phyloP scores from a whole-genome alignment of 306 rosid species.

The Vigna trinervia region DNA sequence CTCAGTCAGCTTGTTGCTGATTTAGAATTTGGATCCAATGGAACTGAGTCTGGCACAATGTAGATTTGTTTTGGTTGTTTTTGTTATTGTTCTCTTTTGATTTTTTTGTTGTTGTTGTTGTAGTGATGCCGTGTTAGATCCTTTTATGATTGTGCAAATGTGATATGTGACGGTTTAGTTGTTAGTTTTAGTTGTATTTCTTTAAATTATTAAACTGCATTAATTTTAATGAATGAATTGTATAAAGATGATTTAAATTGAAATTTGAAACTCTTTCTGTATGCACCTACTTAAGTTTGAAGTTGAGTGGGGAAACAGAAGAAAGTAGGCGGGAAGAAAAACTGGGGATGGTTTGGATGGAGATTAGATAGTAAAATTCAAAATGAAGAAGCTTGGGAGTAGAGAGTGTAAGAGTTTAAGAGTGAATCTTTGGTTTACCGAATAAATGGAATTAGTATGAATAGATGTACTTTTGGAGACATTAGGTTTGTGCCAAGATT shows the following conservation, averaged over 20 bases:
- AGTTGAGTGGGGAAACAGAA: conserved; percentile 7
- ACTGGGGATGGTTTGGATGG: conserved; percentile 28
- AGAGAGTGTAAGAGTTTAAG: not conserved
- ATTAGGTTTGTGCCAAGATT: not conserved
- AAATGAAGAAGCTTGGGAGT: conserved; percentile 10
- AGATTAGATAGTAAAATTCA: conserved; percentile 10
- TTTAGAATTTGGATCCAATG: not conserved
- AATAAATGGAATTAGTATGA: not conserved
- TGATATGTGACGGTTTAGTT: not conserved
- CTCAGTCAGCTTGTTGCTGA: conserved; percentile 17
- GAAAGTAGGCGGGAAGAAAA: conserved; percentile 17
- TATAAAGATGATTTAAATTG: not conserved
- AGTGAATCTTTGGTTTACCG: conserved; percentile 11
- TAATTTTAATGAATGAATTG: conserved; percentile 12
- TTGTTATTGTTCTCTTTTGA: not conserved
- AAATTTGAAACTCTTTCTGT: not conserved
- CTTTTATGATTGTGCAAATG: not conserved
- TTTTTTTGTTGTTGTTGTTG: not conserved
- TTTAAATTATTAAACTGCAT: conserved; percentile 8
- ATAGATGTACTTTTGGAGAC: conserved; percentile 10
- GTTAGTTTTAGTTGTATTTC: not conserved
- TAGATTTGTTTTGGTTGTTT: conserved; percentile 2
- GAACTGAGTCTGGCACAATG: conserved; percentile 26
- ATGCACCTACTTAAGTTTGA: not conserved
- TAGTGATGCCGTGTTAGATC: not conserved